A percentile compares a stretch with the other conserved stretches of the same genome.
Evolutionary conservation across 192 early-diverging fungal species (phyloP).

Genomic region (Linnemannia zychae): DNA sequence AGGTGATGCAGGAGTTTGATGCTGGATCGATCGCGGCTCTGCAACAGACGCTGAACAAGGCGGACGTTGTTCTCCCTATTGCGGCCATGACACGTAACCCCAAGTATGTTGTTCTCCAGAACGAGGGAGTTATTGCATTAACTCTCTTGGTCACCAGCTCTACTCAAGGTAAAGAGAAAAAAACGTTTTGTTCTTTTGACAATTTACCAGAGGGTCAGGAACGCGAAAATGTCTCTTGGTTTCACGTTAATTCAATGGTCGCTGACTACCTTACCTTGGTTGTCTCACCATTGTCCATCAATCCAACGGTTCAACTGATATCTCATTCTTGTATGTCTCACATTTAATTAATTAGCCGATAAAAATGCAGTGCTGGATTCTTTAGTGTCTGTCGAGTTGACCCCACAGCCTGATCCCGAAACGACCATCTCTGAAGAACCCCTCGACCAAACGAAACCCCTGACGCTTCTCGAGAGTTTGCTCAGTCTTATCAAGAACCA

Average conservation of each 20-base stretch:
- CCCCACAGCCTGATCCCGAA: conserved; percentile 16
- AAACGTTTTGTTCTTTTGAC: neutral
- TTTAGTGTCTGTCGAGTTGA: conserved; percentile 12
- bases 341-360: neutral
- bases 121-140: conserved; percentile 69
- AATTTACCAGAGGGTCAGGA: neutral
- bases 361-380: conserved; percentile 43
- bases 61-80: conserved; percentile 55
- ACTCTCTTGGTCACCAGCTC: conserved; percentile 62
- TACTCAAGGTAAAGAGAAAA: conserved; percentile 38
- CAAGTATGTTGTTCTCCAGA: conserved; percentile 68
- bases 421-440: conserved; percentile 19
- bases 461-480: conserved; percentile 58
- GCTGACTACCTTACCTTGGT: neutral
- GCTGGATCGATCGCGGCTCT: conserved; percentile 39
- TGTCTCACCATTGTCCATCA: neutral
- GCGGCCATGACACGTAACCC: conserved; percentile 63
- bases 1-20: conserved; percentile 51
- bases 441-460: conserved; percentile 13
- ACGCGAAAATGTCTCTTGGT: neutral
- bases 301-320: too few relatives aligned
- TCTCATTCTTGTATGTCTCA: too few relatives aligned
- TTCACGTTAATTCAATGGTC: neutral
- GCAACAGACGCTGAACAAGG: conserved; percentile 54
- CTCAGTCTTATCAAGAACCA: conserved; percentile 55